phyloP scores from a whole-genome alignment of 2,329 filamentous ascomycete species.

The Endothia cerciana region DNA sequence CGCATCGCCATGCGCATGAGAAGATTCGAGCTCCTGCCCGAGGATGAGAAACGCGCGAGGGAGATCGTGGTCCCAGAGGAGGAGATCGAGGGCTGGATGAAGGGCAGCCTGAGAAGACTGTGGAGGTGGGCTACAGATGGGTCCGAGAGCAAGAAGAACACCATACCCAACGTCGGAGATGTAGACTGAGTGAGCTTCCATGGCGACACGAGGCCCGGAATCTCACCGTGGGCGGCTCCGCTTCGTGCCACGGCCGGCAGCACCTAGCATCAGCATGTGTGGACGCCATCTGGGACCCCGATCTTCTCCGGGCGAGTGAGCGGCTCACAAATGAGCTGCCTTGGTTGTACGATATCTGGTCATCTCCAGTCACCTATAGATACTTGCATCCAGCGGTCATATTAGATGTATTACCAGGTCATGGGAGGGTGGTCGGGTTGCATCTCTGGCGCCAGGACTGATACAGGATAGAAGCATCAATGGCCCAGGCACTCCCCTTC shows the following conservation, averaged over 20 bases:
- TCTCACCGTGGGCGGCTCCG: not conserved
- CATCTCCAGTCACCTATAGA: not conserved
- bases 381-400: constrained; percentile 10
- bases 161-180: constrained; percentile 35
- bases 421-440: not conserved
- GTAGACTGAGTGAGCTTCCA: constrained; percentile 27
- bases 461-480: constrained; percentile 22
- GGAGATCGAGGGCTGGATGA: constrained; percentile 72
- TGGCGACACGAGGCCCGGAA: not conserved
- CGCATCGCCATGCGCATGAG: constrained; percentile 81
- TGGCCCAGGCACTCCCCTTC: constrained; percentile 19
- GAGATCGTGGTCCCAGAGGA: constrained; percentile 67
- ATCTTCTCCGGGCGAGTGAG: not conserved
- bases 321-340: too few relatives aligned
- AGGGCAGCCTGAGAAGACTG: constrained; percentile 58
- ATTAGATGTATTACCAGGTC: not conserved
- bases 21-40: constrained; percentile 69
- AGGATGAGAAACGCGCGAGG: constrained; percentile 70
- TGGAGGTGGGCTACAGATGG: constrained; percentile 55
- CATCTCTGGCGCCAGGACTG: not conserved
- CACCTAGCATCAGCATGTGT: not conserved
- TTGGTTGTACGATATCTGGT: constrained; percentile 2
- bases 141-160: constrained; percentile 45
- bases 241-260: not conserved
- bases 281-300: not conserved